These are phyloP conservation scores for Capsicum pubescens DNA, from an alignment of 257 asterid species.

Conservation along the genomic window DNA sequence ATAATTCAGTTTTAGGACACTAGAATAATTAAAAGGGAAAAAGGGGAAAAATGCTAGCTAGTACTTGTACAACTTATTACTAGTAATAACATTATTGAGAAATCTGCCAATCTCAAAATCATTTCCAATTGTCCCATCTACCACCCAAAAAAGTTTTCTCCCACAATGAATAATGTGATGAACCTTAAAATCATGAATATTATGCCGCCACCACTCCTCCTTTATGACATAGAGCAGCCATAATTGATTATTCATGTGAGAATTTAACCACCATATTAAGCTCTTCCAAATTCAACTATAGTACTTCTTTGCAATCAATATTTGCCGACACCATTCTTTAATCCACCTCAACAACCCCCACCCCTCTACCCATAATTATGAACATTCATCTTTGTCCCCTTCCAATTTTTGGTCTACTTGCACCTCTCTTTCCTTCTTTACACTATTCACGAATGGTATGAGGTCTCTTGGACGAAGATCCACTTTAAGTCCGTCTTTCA, in stretches of 20 bases:
- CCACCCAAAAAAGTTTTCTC: neutral
- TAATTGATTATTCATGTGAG: conserved; percentile 31
- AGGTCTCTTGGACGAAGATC: conserved; percentile 60
- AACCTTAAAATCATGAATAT: neutral
- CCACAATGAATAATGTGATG: conserved; percentile 35
- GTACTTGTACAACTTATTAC: conserved; percentile 21
- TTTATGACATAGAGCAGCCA: neutral
- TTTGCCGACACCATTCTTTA: conserved; percentile 40
- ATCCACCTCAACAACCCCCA: conserved; percentile 52
- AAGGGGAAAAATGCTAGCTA: neutral
- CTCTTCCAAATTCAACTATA: neutral
- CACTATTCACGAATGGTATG: conserved; percentile 37
- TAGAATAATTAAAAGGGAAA: conserved; percentile 12
- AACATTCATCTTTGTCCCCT: conserved; percentile 10
- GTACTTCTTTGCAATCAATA: neutral
- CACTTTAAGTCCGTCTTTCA: conserved; percentile 81
- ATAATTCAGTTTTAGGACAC: neutral
- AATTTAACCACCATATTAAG: conserved; percentile 9
- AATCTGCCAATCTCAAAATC: conserved; percentile 25
- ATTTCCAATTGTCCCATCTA: neutral
- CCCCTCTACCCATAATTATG: conserved; percentile 19
- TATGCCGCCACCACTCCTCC: neutral
- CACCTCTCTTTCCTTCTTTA: conserved; percentile 32
- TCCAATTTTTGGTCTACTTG: neutral
- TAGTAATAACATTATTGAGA: neutral